Evolutionary conservation across 805 yeast species (phyloP), one percentile per base, ranked within the genome.

Genomic region (Sungouiella blattae): DNA sequence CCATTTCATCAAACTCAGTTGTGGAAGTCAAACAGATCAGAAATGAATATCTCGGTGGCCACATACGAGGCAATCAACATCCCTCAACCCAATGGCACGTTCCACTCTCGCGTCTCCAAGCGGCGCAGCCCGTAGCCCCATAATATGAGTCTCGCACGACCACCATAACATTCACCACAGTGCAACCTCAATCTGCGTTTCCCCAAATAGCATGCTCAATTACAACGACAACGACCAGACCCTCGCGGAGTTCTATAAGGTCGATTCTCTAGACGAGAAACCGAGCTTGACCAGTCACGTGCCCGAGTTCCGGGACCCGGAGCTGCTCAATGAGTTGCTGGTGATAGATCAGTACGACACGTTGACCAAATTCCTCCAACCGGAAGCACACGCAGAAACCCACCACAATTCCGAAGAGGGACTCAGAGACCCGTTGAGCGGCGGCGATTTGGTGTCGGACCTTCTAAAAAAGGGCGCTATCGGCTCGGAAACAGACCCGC

Each of bases 361-460:
- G 11, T 49, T 67, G 35, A 58, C 49, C 31, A 33, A 45, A 9
- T 37, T 62, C n/a, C 55, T 62, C 21, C 39, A 48, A 17, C 32
- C 36, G 4, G 38, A 41, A 18, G 40, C 39, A 20, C 36, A 26
- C 12, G 32, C 26, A 8, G 25, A 31, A 12, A 44, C 27, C 22
- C 43, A 40, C 33, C 30, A 36, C 15, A 36, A 35, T 23, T 25
- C 43, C 6, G 53, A 49, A 9, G 45, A 49, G 12, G 66, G 61
- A 35, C 25, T 46, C 16, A 53, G 53, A 18, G 72, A 67, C 36
- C 70, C 71, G 2, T 46, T 67, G 38, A 43, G 38, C 9, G 62
- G 62, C 1, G 48, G 57, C 9, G 55, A 63, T 33, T 49, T 66
- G 17, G 50, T 58, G 11, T 40, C 49, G 11, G 48, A 47, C 5